These are phyloP conservation scores for bread wheat (Triticum aestivum) DNA, from an alignment of 176 grass and related monocot genomes.

Conservation along the genomic window DNA sequence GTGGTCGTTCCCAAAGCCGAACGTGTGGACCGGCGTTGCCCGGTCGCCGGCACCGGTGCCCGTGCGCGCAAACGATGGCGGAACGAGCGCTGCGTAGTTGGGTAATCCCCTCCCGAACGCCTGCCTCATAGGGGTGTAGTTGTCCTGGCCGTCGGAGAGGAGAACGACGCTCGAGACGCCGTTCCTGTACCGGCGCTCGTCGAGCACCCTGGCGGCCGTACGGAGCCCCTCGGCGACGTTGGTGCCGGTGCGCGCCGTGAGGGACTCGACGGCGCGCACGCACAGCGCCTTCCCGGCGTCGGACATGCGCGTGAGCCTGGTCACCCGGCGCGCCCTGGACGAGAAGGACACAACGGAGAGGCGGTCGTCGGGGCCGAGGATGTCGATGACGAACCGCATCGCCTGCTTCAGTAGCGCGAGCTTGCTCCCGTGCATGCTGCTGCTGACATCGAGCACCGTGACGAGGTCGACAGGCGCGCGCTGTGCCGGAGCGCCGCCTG, in stretches of 20 bases:
- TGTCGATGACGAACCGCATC: constrained; percentile 43
- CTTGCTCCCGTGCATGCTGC: constrained; percentile 37
- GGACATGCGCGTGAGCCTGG: constrained; percentile 41
- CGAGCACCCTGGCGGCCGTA: constrained; percentile 36
- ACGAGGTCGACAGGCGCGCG: constrained; percentile 39
- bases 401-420: constrained; percentile 37
- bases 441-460: constrained; percentile 45
- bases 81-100: constrained; percentile 39
- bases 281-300: constrained; percentile 19
- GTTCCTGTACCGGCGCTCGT: constrained; percentile 40
- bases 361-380: constrained; percentile 42
- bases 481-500: not conserved
- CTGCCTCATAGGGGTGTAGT: constrained; percentile 4
- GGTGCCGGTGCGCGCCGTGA: constrained; percentile 21
- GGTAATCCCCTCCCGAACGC: not conserved
- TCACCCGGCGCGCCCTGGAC: constrained; percentile 26
- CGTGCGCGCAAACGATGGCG: constrained; percentile 21
- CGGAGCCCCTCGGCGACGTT: constrained; percentile 42
- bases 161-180: constrained; percentile 52
- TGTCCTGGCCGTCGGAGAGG: constrained; percentile 59
- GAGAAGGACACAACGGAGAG: constrained; percentile 46
- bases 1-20: constrained; percentile 56
- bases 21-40: constrained; percentile 44
- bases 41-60: not conserved
- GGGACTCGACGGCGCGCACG: constrained; percentile 30